Base-by-base conservation (phyloP, 257 asterid species). In the Orobanche coerulescens region DNA sequence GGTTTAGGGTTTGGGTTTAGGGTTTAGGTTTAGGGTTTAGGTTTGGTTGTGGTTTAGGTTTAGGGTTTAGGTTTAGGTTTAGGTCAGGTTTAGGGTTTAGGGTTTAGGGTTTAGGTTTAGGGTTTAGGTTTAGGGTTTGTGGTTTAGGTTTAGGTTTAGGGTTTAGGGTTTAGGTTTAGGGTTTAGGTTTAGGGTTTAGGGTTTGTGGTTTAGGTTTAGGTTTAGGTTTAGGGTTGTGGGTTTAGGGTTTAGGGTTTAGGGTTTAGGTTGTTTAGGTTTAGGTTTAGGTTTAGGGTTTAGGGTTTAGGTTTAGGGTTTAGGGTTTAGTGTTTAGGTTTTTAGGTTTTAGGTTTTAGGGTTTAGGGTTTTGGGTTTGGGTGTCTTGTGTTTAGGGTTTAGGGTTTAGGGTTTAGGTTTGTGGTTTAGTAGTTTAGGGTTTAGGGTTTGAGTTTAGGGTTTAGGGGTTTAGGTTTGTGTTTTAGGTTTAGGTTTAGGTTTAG, bases 361-460 rank as follows among this genome's bases (percentile, higher is more conserved):
- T 58, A 59, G 9, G 67, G 61, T 68, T 68, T 58, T 40, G 67
- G 73, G 67, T 68, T 68, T 59, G 48, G 67, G 73, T 67, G 8
- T 3, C 2, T 34, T 2, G 42, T 2, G 42, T 34, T 34, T 34
- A 34, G 42, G 42, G 42, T 68, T 58, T 47, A 36, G 73, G 67
- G 26, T 43, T 62, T 47, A 49, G 68, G 68, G 59, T 47, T 58
- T 47, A 22, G 62, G 67, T 53, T 68, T 68, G 34, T 39, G 73
- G 73, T 53, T 68, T 68, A 33, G 26, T 64, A 68, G 57, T 69
- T 69, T 36, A 19, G 74, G 74, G 54, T 61, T 69, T 49, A 39
- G 69, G 62, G 59, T 68, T 58, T 23, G 68, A 68, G 68, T 61
- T 69, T 61, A 40, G 68, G 74, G 68, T 61, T 69, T 61, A 28